Evolutionary conservation across 2,329 filamentous ascomycete genomes (phyloP), one percentile per base, ranked within the genome.

Genomic region (Fusarium secorum): DNA sequence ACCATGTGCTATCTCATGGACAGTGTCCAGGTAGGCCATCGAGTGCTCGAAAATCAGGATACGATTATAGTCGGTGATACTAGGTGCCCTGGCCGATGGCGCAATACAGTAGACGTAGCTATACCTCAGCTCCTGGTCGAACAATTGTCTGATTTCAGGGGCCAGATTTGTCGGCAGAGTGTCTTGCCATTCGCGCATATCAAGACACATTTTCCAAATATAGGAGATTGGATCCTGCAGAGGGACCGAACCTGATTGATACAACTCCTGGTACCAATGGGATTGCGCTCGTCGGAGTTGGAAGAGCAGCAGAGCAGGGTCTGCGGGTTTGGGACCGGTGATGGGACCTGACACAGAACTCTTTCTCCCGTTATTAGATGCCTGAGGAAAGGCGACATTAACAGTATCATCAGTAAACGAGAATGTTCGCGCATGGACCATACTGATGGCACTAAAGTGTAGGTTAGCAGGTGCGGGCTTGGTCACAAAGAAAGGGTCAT

Each of bases 371-470:
- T 82, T 75, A 36, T 81, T 79, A n/a, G 82, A 78, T 11, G 82
- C 79, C 58, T 87, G 86, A 3, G 94, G 94, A 68, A 94, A 88
- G n/a, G 88, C 88, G 33, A 98, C 95, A 71, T 93, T 91, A 30
- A 93, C 88, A 10, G 95, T 92, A 60, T 95, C 93, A 77, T 98
- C 95, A 0, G 94, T 95, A 77, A 98, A 98, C 0, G 95, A 97
- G 79, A 98, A 98, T 0, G 94, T 91, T 36, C 94, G 87, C 15
- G 93, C 93, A 72, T 97, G 90, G 8, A 95, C 93, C 84, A 97
- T 92, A 74, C 94, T 97, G 48, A 97, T 95, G 15, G 93, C 90
- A 76, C 94, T 94, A 70, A 48, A 48, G 8, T 33, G 28, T 59
- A 66, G 22, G 33, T 79, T 59, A 80, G 75, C 56, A 60, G 22